A percentile compares a stretch with the other conserved stretches of the same genome.
These are phyloP conservation scores for Copromyces sp. DNA, from an alignment of 495 filamentous ascomycete genomes.

Conservation along the genomic window DNA sequence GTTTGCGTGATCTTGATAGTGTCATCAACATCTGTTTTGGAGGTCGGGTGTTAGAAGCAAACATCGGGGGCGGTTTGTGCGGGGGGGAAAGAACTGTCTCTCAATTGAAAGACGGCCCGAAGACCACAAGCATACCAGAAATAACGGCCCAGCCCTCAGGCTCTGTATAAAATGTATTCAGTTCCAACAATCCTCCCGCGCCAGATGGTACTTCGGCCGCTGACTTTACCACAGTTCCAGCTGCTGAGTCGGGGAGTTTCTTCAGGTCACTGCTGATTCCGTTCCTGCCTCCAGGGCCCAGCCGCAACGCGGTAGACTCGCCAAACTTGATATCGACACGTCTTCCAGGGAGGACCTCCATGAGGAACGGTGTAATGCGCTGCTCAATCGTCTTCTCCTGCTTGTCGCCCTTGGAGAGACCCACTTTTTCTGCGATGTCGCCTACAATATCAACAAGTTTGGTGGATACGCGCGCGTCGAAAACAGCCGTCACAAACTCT, in stretches of 20 bases:
- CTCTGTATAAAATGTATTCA: slow-evolving; percentile 62
- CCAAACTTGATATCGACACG: slow-evolving; percentile 45
- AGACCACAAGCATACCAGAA: slow-evolving; percentile 41
- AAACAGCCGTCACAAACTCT: slow-evolving; percentile 73
- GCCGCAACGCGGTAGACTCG: slow-evolving; percentile 38
- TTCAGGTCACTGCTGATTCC: slow-evolving; percentile 58
- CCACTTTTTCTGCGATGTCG: slow-evolving; percentile 58
- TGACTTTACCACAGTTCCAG: slow-evolving; percentile 33
- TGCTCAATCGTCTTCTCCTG: slow-evolving; percentile 55
- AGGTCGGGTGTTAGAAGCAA: background rate
- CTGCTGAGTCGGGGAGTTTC: slow-evolving; percentile 26
- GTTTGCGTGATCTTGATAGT: slow-evolving; percentile 90
- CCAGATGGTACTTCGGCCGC: slow-evolving; percentile 38
- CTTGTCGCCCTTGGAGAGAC: slow-evolving; percentile 53
- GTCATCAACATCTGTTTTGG: slow-evolving; percentile 70
- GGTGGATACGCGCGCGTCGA: slow-evolving; percentile 56
- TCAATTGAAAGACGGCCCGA: background rate
- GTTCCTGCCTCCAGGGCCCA: slow-evolving; percentile 60
- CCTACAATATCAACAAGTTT: slow-evolving; percentile 57
- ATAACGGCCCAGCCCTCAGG: slow-evolving; percentile 81
- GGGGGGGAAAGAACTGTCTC: background rate
- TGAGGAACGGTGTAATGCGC: slow-evolving; percentile 66
- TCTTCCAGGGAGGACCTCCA: slow-evolving; percentile 59
- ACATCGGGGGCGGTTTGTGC: background rate
- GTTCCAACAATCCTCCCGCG: slow-evolving; percentile 36